Conservation (phyloP, 257 asterid genomes). For the Gentiana straminea region DNA sequence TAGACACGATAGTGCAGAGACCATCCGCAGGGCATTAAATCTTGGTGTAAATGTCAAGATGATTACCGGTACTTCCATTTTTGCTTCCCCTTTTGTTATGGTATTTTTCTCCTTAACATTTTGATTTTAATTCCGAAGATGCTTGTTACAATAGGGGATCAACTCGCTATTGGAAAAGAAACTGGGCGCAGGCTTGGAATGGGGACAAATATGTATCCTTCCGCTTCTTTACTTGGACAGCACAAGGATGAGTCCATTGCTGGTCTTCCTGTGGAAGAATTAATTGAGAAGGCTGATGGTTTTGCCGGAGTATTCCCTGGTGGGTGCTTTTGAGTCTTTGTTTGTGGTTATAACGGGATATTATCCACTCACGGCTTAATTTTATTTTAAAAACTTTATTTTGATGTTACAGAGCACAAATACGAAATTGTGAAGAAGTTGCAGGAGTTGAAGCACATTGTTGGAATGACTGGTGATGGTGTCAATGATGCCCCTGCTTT, state of each 20-base stretch:
- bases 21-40: constrained; percentile 51
- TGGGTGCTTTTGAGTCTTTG: constrained; percentile 4
- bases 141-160: constrained; percentile 29
- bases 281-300: constrained; percentile 60
- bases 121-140: background rate
- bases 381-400: background rate
- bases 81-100: background rate
- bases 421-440: constrained; percentile 56
- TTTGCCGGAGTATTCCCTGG: constrained; percentile 69
- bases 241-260: constrained; percentile 34
- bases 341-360: too few relatives aligned
- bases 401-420: constrained; percentile 40
- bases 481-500: constrained; percentile 67
- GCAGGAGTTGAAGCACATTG: constrained; percentile 45
- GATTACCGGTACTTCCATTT: constrained; percentile 38
- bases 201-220: constrained; percentile 71
- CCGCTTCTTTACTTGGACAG: constrained; percentile 44
- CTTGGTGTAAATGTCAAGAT: constrained; percentile 68
- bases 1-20: constrained; percentile 60
- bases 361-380: background rate
- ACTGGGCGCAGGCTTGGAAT: constrained; percentile 55
- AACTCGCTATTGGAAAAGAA: constrained; percentile 51
- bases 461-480: constrained; percentile 72
- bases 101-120: background rate
- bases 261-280: constrained; percentile 44